Conservation (phyloP, 495 filamentous ascomycete genomes). For the Neurospora terricola region DNA sequence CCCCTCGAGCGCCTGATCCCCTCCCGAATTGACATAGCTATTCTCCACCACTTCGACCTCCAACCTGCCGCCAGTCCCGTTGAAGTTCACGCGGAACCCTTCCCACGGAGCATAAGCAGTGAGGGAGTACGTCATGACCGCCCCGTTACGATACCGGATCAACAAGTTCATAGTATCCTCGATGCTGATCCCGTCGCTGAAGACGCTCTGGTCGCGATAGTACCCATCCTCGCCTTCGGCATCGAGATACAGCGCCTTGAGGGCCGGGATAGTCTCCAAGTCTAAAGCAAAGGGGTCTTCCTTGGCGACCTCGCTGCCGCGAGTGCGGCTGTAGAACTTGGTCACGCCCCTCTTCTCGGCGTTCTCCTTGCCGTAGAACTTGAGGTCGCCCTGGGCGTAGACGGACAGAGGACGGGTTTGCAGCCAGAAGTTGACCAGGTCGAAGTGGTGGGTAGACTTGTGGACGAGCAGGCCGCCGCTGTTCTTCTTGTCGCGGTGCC, state of each 20-base stretch:
- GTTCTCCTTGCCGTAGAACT: conserved; percentile 39
- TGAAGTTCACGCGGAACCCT: conserved; percentile 37
- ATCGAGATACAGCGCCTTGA: conserved; percentile 47
- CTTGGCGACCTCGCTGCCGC: conserved; percentile 24
- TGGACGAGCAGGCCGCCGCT: conserved; percentile 44
- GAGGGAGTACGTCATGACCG: conserved; percentile 38
- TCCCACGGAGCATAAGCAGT: conserved; percentile 42
- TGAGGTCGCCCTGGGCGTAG: conserved; percentile 36
- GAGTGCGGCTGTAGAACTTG: conserved; percentile 29
- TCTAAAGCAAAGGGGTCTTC: conserved; percentile 42
- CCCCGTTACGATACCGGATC: conserved; percentile 44
- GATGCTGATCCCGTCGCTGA: conserved; percentile 49
- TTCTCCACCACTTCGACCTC: conserved; percentile 42
- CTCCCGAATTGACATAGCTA: conserved; percentile 39
- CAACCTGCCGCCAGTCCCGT: conserved; percentile 34
- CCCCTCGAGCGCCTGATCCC: conserved; percentile 35
- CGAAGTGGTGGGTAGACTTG: conserved; percentile 43
- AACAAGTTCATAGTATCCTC: conserved; percentile 52
- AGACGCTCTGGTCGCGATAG: conserved; percentile 47
- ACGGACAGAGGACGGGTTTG: conserved; percentile 33
- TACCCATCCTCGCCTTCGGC: conserved; percentile 52
- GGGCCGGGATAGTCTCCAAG: conserved; percentile 35
- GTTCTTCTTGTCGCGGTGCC: conserved; percentile 50
- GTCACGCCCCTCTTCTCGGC: conserved; percentile 31
- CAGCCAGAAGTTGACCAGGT: conserved; percentile 43